Percentiles rank a stretch among this genome's conserved stretches.
These are phyloP conservation scores for Orychophragmus violaceus DNA, from an alignment of 345 rosid species.

Conservation along the genomic window DNA sequence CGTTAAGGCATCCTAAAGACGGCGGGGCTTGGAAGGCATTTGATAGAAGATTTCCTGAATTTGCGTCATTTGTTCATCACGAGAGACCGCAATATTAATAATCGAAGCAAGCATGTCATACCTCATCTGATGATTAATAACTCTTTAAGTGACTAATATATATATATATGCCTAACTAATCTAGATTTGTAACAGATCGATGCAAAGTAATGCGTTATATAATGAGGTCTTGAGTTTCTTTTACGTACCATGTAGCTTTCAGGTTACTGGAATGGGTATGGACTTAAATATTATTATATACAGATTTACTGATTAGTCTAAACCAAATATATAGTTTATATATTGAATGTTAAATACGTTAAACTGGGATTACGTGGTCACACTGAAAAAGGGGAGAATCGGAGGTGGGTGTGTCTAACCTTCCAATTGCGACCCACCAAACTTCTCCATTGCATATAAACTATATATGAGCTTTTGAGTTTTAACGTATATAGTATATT, in stretches of 20 bases:
- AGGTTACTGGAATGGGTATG: neutral
- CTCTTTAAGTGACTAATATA: neutral
- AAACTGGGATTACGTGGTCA: conserved; percentile 28
- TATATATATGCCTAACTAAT: neutral
- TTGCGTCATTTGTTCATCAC: no score
- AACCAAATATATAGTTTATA: neutral
- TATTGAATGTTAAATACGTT: neutral
- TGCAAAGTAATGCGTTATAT: neutral
- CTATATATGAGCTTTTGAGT: neutral
- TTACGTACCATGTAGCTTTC: neutral
- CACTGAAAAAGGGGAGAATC: conserved; percentile 23
- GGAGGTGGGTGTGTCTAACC: conserved; percentile 28
- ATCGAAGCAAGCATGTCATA: no score
- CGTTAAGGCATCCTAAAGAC: no score
- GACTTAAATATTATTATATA: neutral
- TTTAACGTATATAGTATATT: neutral
- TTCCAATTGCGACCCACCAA: conserved; percentile 39
- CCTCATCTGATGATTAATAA: neutral
- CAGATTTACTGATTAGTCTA: conserved; percentile 6
- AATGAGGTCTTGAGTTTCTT: neutral
- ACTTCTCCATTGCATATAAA: conserved; percentile 14
- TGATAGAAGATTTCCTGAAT: no score
- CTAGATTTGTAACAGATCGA: neutral
- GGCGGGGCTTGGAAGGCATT: no score
- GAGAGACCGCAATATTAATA: no score